Evolutionary conservation across 2,329 filamentous ascomycete species (phyloP).

Genomic region (Arthroderma sp.): DNA sequence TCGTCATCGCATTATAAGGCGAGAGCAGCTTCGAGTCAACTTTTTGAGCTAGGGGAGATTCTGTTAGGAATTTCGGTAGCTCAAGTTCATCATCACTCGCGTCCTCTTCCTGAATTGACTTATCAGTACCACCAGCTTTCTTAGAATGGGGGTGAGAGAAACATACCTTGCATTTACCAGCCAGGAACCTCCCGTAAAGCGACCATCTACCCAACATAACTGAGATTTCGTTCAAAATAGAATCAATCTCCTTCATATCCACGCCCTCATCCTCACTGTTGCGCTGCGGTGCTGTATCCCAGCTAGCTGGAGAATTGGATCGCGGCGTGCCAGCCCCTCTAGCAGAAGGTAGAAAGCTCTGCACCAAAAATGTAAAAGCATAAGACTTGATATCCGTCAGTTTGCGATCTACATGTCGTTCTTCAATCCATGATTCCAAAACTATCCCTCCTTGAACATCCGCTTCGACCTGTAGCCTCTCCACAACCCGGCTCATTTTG

Average conservation of each 20-base stretch:
- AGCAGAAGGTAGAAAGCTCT: constrained; percentile 72
- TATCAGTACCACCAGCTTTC: not conserved
- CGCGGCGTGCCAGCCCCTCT: constrained; percentile 54
- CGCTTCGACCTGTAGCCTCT: constrained; percentile 82
- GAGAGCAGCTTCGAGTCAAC: constrained; percentile 59
- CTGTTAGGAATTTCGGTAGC: constrained; percentile 61
- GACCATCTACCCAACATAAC: constrained; percentile 92
- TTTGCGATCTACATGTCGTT: constrained; percentile 69
- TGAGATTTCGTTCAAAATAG: constrained; percentile 71
- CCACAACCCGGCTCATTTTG: constrained; percentile 90
- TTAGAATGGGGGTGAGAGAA: constrained; percentile 11
- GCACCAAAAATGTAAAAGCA: constrained; percentile 90
- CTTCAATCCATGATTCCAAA: constrained; percentile 89
- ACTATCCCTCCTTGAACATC: constrained; percentile 95
- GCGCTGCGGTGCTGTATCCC: constrained; percentile 40
- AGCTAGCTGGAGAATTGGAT: constrained; percentile 62
- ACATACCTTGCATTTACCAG: constrained; percentile 69
- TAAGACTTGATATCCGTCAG: constrained; percentile 96
- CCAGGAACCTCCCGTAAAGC: constrained; percentile 78
- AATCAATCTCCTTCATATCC: constrained; percentile 93
- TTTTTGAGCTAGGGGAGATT: constrained; percentile 71
- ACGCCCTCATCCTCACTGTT: constrained; percentile 79
- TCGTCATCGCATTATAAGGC: constrained; percentile 85
- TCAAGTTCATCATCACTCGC: constrained; percentile 35
- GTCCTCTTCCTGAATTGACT: not conserved